phyloP scores from a whole-genome alignment of 495 filamentous ascomycete species.

The Aspergillus egyptiacus region DNA sequence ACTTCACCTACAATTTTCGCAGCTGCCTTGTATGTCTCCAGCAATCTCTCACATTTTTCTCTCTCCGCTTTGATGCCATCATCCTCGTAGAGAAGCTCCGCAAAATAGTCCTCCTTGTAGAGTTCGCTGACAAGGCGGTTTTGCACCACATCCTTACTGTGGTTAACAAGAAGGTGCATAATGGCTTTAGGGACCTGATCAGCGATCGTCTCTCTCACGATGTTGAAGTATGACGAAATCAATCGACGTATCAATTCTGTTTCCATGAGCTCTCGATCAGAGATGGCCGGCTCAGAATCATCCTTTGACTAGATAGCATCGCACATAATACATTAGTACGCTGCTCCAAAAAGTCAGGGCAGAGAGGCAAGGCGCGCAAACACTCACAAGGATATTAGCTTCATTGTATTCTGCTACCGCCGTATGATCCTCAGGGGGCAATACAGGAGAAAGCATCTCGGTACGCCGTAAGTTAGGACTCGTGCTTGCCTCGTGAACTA shows the following conservation, averaged over 20 bases:
- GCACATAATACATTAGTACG: not conserved
- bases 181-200: constrained; percentile 98
- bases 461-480: constrained; percentile 75
- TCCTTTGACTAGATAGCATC: constrained; percentile 30
- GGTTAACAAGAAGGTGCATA: constrained; percentile 97
- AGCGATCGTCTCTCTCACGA: constrained; percentile 92
- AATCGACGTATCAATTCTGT: constrained; percentile 94
- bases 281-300: constrained; percentile 70
- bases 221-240: constrained; percentile 97
- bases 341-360: not conserved
- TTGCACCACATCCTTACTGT: constrained; percentile 95
- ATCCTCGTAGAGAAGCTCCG: constrained; percentile 93
- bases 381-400: constrained; percentile 55
- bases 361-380: too few relatives aligned
- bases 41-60: constrained; percentile 93
- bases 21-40: constrained; percentile 92
- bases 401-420: constrained; percentile 42
- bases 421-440: constrained; percentile 38
- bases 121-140: constrained; percentile 93
- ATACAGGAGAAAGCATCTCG: constrained; percentile 47
- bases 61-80: constrained; percentile 94
- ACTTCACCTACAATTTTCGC: constrained; percentile 98
- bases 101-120: constrained; percentile 89
- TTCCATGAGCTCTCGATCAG: constrained; percentile 92
- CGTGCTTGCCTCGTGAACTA: constrained; percentile 72